phyloP scores from a whole-genome alignment of 2,329 filamentous ascomycete genomes.

The Aureobasidium pullulans region DNA sequence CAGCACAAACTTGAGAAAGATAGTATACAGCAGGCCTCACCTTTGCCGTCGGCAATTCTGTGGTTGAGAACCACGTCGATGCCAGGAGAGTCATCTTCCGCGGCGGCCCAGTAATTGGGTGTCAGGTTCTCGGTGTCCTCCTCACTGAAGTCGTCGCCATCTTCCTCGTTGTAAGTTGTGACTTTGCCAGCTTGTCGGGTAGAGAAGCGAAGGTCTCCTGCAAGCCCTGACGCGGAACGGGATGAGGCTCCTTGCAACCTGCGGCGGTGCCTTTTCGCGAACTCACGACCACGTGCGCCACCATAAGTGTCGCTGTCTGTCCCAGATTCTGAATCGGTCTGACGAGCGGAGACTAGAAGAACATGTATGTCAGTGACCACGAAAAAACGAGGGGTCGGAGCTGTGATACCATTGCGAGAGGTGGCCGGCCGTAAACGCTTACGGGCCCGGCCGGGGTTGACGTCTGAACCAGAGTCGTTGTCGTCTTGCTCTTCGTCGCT shows the following conservation, averaged over 20 bases:
- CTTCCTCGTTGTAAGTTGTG: slow-evolving; percentile 61
- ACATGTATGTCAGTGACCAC: slow-evolving; percentile 32
- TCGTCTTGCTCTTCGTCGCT: slow-evolving; percentile 41
- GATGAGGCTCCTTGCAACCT: slow-evolving; percentile 59
- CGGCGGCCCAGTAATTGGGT: slow-evolving; percentile 62
- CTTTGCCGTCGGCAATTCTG: slow-evolving; percentile 59
- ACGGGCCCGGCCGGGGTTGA: slow-evolving; percentile 49
- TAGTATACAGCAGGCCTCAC: slow-evolving; percentile 20
- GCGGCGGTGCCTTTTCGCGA: slow-evolving; percentile 66
- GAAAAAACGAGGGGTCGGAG: slow-evolving; percentile 21
- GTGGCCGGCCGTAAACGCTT: slow-evolving; percentile 65
- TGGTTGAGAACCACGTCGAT: slow-evolving; percentile 91
- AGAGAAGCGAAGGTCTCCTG: slow-evolving; percentile 81
- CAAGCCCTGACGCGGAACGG: slow-evolving; percentile 52
- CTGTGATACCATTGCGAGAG: slow-evolving; percentile 45
- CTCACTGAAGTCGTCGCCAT: slow-evolving; percentile 51
- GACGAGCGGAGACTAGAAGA: slow-evolving; percentile 23
- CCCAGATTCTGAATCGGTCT: slow-evolving; percentile 58
- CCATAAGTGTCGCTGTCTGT: slow-evolving; percentile 65
- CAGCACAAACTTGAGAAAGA: background rate
- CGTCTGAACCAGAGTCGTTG: slow-evolving; percentile 68
- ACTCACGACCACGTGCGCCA: slow-evolving; percentile 58
- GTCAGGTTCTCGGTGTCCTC: slow-evolving; percentile 56
- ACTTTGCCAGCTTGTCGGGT: slow-evolving; percentile 74
- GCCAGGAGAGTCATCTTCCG: slow-evolving; percentile 72